Base-by-base conservation (phyloP, 495 filamentous ascomycete species). In the Chaetomium fimeti region DNA sequence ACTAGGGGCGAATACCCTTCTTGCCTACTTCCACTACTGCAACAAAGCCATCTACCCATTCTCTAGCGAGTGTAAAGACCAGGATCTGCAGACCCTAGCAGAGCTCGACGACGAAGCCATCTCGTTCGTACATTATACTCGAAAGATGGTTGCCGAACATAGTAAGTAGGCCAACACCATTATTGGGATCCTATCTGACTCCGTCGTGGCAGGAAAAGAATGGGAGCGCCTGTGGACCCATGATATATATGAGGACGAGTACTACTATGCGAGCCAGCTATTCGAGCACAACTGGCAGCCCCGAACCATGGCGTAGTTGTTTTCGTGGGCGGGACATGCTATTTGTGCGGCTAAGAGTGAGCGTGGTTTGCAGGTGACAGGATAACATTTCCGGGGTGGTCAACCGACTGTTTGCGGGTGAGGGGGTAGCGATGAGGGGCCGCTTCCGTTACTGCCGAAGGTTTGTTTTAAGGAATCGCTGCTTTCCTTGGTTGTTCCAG, bases 21-120 rank as follows among this genome's bases (percentile, higher is more conserved):
- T 87, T 11, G 78, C 80, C 28, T 83, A 86, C 68, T 87, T 83
- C 52, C 84, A 87, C 73, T 83, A 85, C 74, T 82, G 79, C 70
- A 86, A 83, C 69, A 85, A 84, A 70, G 82, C 76, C 29, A 70
- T 78, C 59, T 77, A 79, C 58, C 80, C 80, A 28, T 83, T 83
- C 69, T 81, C 80, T 3, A 51, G 68, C 12, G 76, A 81, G 40
- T 83, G 79, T 69, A 80, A 77, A 63, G 80, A 83, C 27, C 71
- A 78, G 43, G 80, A 82, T 29, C 69, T 83, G 54, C 69, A 71
- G 42, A 73, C 65, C n/a, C 64, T 83, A 29, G 81, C 78, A 29
- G 72, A 76, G 29, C 75, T 82, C n/a, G 77, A 80, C 58, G 74
- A 77, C 36, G 38, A 71, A 5, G 73, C 72, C 53, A 69, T 80